Percentiles rank a stretch among this genome's conserved stretches.
These are phyloP conservation scores for Fusarium gaditjirri DNA, from an alignment of 2,329 filamentous ascomycete genomes.

Conservation along the genomic window DNA sequence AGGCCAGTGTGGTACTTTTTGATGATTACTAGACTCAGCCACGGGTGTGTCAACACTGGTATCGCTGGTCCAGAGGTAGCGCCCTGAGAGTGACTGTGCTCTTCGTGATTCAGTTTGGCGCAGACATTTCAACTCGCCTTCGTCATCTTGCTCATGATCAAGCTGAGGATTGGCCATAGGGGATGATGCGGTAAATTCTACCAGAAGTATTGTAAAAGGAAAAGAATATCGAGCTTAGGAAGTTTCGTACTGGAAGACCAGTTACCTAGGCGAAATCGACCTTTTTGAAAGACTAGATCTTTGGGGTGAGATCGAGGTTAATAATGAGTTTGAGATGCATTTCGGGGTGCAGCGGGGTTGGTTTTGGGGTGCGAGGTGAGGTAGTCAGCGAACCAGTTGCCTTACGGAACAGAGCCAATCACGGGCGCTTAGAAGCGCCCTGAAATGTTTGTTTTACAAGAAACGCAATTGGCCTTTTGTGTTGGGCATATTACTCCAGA, in stretches of 20 bases:
- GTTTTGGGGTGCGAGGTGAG: background rate
- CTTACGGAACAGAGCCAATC: background rate
- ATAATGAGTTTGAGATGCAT: too few relatives aligned
- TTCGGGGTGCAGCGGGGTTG: background rate
- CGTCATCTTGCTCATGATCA: background rate
- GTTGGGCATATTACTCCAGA: background rate
- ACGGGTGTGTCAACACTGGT: background rate
- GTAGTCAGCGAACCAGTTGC: background rate
- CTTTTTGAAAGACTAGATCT: background rate
- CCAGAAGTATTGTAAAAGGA: fast-evolving
- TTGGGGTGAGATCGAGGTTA: background rate
- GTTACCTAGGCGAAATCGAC: fast-evolving
- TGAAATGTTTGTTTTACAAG: background rate
- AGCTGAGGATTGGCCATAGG: background rate
- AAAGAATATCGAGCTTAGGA: fast-evolving
- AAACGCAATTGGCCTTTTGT: background rate
- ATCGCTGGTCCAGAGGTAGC: fast-evolving
- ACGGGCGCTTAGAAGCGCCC: too few relatives aligned
- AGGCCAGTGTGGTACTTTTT: background rate
- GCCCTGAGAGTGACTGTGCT: fast-evolving
- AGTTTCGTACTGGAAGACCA: fast-evolving
- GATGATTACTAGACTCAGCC: background rate
- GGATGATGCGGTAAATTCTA: background rate
- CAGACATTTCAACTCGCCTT: fast-evolving
- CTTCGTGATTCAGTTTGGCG: background rate